phyloP scores from a whole-genome alignment of 2,329 filamentous ascomycete species.

The Neurospora sp. region DNA sequence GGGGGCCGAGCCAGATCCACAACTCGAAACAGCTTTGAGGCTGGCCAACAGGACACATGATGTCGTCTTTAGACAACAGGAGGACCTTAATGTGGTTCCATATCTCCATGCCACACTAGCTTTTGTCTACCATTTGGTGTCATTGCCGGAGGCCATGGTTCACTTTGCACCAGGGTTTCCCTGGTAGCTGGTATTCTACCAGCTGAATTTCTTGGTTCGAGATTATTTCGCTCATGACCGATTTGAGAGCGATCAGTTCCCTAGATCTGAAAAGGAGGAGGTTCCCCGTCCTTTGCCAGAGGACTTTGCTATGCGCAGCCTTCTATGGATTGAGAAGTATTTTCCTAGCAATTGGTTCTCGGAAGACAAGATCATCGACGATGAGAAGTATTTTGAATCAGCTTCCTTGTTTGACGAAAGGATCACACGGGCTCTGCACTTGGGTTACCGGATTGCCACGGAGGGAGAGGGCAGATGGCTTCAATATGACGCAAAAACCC shows the following conservation, averaged over 20 bases:
- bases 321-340: conserved; percentile 49
- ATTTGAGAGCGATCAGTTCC: conserved; percentile 36
- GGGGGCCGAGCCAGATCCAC: background rate
- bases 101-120: conserved; percentile 53
- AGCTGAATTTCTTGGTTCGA: conserved; percentile 26
- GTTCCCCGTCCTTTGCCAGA: conserved; percentile 50
- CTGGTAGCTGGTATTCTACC: conserved; percentile 27
- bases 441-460: conserved; percentile 39
- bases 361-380: conserved; percentile 49
- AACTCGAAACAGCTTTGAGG: conserved; percentile 17
- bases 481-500: conserved; percentile 27
- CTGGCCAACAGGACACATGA: conserved; percentile 35
- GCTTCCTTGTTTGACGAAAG: conserved; percentile 48
- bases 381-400: conserved; percentile 54
- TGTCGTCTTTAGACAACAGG: conserved; percentile 39
- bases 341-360: conserved; percentile 50
- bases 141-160: conserved; percentile 30
- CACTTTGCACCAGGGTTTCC: conserved; percentile 31
- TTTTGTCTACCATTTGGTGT: conserved; percentile 41
- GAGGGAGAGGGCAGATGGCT: conserved; percentile 30
- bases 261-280: conserved; percentile 30
- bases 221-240: conserved; percentile 20
- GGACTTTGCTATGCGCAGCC: conserved; percentile 55
- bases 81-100: conserved; percentile 48
- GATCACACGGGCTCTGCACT: conserved; percentile 48